Percentiles rank a stretch among this genome's conserved stretches.
These are phyloP conservation scores for Penicillium turbatum DNA, from an alignment of 495 filamentous ascomycete species.

Conservation along the genomic window DNA sequence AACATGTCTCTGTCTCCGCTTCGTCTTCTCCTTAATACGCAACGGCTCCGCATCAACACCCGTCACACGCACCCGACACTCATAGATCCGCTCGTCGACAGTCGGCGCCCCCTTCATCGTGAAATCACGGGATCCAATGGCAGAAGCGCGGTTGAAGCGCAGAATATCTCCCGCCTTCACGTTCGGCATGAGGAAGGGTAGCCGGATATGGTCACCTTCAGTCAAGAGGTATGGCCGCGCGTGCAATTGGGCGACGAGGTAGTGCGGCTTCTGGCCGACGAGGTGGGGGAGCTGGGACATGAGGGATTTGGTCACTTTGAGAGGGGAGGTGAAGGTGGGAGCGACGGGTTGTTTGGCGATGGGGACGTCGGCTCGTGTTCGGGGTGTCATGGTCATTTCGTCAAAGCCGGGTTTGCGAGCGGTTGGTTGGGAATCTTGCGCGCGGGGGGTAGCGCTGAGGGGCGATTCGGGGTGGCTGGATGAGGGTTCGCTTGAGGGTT, in stretches of 20 bases:
- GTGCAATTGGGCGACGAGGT: constrained; percentile 84
- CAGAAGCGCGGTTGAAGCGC: constrained; percentile 75
- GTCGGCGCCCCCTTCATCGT: constrained; percentile 75
- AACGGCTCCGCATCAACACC: constrained; percentile 85
- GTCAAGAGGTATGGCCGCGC: constrained; percentile 87
- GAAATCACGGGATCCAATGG: constrained; percentile 82
- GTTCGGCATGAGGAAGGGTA: constrained; percentile 89
- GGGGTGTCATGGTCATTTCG: constrained; percentile 15
- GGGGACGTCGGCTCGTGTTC: constrained; percentile 25
- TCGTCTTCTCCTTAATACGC: constrained; percentile 87
- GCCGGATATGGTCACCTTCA: constrained; percentile 74
- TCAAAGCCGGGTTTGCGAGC: constrained; percentile 10
- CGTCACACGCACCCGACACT: constrained; percentile 80
- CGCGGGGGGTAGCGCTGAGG: constrained; percentile 29
- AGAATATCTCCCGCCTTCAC: constrained; percentile 79
- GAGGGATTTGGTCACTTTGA: constrained; percentile 53
- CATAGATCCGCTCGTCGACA: constrained; percentile 76
- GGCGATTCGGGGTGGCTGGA: constrained; percentile 27
- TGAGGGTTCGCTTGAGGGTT: constrained; percentile 17
- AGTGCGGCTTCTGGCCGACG: constrained; percentile 72
- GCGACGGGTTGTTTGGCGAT: constrained; percentile 32
- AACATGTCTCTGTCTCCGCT: constrained; percentile 72
- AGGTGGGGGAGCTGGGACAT: constrained; percentile 71
- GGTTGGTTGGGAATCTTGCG: constrained; percentile 20
- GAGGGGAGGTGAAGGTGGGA: constrained; percentile 34